A percentile compares a stretch with the other conserved stretches of the same genome.
Evolutionary conservation across 345 rosid genomes (phyloP).

Genomic region (rapeseed (Brassica napus)): DNA sequence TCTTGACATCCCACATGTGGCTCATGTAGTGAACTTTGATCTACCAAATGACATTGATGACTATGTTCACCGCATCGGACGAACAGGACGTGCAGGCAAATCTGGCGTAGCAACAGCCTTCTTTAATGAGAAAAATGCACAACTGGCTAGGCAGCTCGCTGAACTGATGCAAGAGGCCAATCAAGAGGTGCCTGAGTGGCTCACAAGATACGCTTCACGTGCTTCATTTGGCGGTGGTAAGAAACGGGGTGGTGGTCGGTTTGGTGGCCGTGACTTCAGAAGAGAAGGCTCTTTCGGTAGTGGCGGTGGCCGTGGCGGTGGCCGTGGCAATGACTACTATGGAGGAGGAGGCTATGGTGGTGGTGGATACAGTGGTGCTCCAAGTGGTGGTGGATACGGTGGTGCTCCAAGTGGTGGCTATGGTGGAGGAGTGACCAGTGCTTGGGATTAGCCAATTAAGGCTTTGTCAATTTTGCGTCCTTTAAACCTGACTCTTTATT

Average conservation of each 20-base stretch:
- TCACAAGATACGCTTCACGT: constrained; percentile 72
- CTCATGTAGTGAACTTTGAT: constrained; percentile 96
- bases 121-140: constrained; percentile 59
- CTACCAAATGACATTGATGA: constrained; percentile 97
- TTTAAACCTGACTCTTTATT: constrained; percentile 28
- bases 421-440: constrained; percentile 65
- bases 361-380: constrained; percentile 41
- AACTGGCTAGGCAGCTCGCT: constrained; percentile 76
- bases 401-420: constrained; percentile 42
- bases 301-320: constrained; percentile 48
- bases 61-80: constrained; percentile 93
- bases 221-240: constrained; percentile 57
- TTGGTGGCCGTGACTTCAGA: constrained; percentile 78
- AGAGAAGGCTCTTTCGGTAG: constrained; percentile 44
- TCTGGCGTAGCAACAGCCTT: constrained; percentile 85
- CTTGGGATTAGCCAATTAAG: constrained; percentile 67
- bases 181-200: constrained; percentile 97
- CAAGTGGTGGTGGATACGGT: constrained; percentile 38
- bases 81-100: constrained; percentile 97
- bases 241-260: constrained; percentile 78
- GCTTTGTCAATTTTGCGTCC: constrained; percentile 24
- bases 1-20: not conserved
- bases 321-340: constrained; percentile 44
- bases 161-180: constrained; percentile 96
- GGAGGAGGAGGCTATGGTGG: constrained; percentile 43